These are phyloP conservation scores for Mycocentrospora acerina DNA, from an alignment of 2,329 filamentous ascomycete species.

Conservation along the genomic window DNA sequence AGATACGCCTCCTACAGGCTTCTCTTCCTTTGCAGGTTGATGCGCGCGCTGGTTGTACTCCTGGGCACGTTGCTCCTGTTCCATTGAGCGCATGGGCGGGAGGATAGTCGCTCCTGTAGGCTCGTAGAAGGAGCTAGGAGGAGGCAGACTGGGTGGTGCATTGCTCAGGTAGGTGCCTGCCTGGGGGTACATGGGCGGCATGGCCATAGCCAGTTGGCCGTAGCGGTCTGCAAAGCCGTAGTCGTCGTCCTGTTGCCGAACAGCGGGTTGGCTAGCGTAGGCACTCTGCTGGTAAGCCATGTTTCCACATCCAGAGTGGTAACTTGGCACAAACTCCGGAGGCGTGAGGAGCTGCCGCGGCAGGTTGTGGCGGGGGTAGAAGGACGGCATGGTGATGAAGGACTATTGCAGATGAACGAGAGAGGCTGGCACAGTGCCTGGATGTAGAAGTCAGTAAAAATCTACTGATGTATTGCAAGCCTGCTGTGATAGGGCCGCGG, in stretches of 20 bases:
- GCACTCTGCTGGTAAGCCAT: conserved; percentile 50
- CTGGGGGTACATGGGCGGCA: conserved; percentile 44
- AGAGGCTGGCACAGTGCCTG: conserved; percentile 48
- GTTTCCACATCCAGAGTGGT: conserved; percentile 47
- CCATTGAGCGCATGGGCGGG: conserved; percentile 48
- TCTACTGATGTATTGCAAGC: not conserved
- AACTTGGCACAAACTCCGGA: conserved; percentile 50
- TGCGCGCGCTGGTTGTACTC: conserved; percentile 41
- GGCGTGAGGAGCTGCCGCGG: conserved; percentile 50
- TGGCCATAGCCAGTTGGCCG: conserved; percentile 45
- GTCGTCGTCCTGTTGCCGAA: conserved; percentile 47
- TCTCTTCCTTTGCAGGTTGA: conserved; percentile 59
- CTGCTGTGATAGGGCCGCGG: not conserved
- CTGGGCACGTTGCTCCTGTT: conserved; percentile 45
- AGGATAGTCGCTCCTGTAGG: conserved; percentile 47
- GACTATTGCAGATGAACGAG: conserved; percentile 38
- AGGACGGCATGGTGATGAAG: conserved; percentile 52
- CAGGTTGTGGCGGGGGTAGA: conserved; percentile 50
- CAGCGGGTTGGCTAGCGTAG: conserved; percentile 45
- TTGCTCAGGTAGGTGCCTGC: conserved; percentile 42
- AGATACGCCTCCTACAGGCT: conserved; percentile 80
- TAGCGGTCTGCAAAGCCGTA: conserved; percentile 52
- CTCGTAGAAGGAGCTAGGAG: conserved; percentile 47
- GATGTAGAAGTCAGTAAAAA: conserved; percentile 18
- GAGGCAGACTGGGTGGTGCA: conserved; percentile 38